A percentile compares a stretch with the other conserved stretches of the same genome.
Conservation (phyloP, 2,329 filamentous ascomycete species). For the Periconia sp. region DNA sequence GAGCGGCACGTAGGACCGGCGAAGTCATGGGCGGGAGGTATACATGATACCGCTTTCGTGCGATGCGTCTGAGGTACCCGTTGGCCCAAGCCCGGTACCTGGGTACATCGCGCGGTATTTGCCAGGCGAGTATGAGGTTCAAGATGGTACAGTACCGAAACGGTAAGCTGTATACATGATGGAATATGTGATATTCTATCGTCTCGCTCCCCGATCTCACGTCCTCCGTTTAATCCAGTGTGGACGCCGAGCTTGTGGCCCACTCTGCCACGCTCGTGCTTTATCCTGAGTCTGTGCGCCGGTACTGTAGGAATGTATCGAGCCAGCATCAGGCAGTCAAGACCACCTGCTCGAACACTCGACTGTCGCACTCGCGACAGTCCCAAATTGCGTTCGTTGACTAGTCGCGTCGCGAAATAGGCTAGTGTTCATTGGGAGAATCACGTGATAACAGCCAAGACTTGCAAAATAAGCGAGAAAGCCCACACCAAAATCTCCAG, state of each 20-base stretch:
- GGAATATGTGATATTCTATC: constrained; percentile 3
- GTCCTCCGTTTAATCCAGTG: not conserved
- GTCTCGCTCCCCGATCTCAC: not conserved
- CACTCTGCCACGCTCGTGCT: too few relatives aligned
- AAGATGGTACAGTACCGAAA: constrained; percentile 7
- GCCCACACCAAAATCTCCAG: constrained; percentile 4
- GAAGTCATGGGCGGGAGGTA: not conserved
- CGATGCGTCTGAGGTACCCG: not conserved
- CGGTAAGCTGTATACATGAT: not conserved
- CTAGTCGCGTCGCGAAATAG: too few relatives aligned
- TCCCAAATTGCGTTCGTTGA: too few relatives aligned
- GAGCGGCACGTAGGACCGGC: not conserved
- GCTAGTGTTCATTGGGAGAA: too few relatives aligned
- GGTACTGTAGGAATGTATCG: too few relatives aligned
- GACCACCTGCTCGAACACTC: too few relatives aligned
- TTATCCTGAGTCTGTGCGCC: too few relatives aligned
- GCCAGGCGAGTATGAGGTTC: constrained; percentile 8
- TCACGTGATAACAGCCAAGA: too few relatives aligned
- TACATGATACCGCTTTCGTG: constrained; percentile 7
- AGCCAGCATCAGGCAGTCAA: too few relatives aligned
- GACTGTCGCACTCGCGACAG: too few relatives aligned
- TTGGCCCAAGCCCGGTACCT: not conserved
- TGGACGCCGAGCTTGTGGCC: not conserved
- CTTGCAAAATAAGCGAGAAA: too few relatives aligned
- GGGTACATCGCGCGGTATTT: constrained; percentile 2